Conservation (phyloP, 2,329 filamentous ascomycete genomes). For the Botrytis byssoidea region DNA sequence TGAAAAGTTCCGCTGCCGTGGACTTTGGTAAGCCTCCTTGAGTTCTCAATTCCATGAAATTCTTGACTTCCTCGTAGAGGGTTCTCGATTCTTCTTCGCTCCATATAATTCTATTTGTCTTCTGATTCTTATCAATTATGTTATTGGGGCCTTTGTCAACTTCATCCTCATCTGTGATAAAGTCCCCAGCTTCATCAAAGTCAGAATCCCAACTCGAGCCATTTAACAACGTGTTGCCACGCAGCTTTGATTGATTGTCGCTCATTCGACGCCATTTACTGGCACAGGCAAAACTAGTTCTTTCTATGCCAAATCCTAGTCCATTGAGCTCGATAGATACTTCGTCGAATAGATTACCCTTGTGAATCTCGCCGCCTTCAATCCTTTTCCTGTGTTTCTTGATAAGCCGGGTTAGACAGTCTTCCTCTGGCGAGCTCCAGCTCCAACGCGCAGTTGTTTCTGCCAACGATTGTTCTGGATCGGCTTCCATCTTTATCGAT, state of each 20-base stretch:
- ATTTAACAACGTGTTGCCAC: too few relatives aligned
- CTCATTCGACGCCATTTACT: neutral
- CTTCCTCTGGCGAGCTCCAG: neutral
- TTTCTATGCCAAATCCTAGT: neutral
- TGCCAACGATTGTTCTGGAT: neutral
- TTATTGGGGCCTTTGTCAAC: fast-evolving
- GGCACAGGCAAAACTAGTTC: neutral
- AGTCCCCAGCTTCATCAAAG: too few relatives aligned
- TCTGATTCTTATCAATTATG: fast-evolving
- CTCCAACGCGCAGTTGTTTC: too few relatives aligned
- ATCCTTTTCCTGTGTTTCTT: neutral
- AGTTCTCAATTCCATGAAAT: neutral
- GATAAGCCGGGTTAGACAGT: neutral
- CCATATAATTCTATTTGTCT: neutral
- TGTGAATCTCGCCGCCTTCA: neutral
- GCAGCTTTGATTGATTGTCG: too few relatives aligned
- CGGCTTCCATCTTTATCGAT: neutral
- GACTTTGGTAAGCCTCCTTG: neutral
- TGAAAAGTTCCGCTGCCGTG: neutral
- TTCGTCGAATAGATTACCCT: neutral
- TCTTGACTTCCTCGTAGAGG: neutral
- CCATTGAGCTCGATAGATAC: neutral
- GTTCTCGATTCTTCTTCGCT: neutral
- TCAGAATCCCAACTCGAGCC: neutral
- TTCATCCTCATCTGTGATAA: neutral